Percentiles rank a stretch among this genome's conserved stretches.
Evolutionary conservation across 495 filamentous ascomycete genomes (phyloP).

Genomic region (Aspergillus cavernicola): DNA sequence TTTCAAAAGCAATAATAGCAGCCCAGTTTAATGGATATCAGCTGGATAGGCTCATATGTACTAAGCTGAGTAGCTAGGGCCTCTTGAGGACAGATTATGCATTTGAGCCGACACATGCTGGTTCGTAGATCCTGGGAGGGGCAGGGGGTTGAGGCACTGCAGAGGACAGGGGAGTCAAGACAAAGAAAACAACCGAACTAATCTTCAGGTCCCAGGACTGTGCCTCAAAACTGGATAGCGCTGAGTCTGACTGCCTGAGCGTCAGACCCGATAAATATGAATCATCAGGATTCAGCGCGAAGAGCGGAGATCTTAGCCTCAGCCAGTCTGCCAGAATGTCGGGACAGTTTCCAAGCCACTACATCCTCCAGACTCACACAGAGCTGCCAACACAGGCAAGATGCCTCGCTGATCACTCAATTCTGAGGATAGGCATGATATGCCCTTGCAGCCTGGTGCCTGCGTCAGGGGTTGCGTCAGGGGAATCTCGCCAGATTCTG

Average conservation of each 20-base stretch:
- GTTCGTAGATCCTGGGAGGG: conserved; percentile 28
- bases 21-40: background rate
- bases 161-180: background rate
- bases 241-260: conserved; percentile 8
- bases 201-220: background rate
- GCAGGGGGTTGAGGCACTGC: background rate
- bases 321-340: conserved; percentile 24
- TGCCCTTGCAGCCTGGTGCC: conserved; percentile 19
- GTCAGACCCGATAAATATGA: background rate
- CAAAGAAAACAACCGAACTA: background rate
- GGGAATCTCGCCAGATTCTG: conserved; percentile 9
- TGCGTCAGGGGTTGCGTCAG: conserved; percentile 18
- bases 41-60: background rate
- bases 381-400: conserved; percentile 2
- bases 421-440: background rate
- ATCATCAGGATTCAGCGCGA: conserved; percentile 10
- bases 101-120: conserved; percentile 24
- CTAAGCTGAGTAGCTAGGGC: background rate
- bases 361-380: conserved; percentile 3
- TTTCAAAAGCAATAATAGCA: background rate
- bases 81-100: conserved; percentile 4
- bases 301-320: conserved; percentile 21
- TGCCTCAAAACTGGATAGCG: background rate
- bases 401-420: conserved; percentile 12
- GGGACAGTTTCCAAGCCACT: conserved; percentile 23